Evolutionary conservation across 208 protist species (phyloP), one percentile per base, ranked within the genome.

Genomic region (Leishmania guyanensis): DNA sequence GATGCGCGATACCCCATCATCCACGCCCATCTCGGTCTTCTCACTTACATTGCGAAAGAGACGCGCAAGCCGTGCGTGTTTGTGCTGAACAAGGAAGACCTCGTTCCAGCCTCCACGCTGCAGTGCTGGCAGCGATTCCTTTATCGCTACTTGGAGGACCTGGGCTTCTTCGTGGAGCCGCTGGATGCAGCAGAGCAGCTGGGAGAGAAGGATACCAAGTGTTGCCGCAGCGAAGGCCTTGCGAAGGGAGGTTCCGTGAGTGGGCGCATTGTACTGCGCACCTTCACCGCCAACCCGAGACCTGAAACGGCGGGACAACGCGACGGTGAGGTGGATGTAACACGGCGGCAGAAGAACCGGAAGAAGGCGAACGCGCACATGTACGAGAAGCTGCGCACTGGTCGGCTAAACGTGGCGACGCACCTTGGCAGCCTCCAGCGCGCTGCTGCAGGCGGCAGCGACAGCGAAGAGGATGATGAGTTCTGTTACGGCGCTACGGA

Each of bases 81-180:
- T 10, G 86, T 99, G 6, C 81, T 99, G 14, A 99, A 99, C 89
- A 99, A 99, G 79, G 87, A 90, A 22, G 97, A 99, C 82, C 93
- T 99, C 66, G 86, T 98, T 20, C 93, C 95, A 1, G 43, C 62
- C 54, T 80, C 78, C 5, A 82, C 91, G 50, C 80, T 97, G 39
- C 72, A 91, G 72, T 68, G 79, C 64, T 98, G 96, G 96, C 74
- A 89, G 50, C 29, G 69, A 14, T 98, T 97, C 60, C 83, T 98
- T 10, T 65, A 83, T 36, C 79, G 53, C 4, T 97, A 94, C 73
- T 89, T 97, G 68, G n/a, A 53, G 14, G 75, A 86, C 20, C 78
- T 91, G 17, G 90, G 90, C 70, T 82, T 96, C 33, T 20, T 33
- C 9, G 86, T 90, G 43, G 78, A 81, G 73, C 43, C 80, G 73